Base-by-base conservation (phyloP, 805 yeast species). In the Kodamaea neixiangensis region DNA sequence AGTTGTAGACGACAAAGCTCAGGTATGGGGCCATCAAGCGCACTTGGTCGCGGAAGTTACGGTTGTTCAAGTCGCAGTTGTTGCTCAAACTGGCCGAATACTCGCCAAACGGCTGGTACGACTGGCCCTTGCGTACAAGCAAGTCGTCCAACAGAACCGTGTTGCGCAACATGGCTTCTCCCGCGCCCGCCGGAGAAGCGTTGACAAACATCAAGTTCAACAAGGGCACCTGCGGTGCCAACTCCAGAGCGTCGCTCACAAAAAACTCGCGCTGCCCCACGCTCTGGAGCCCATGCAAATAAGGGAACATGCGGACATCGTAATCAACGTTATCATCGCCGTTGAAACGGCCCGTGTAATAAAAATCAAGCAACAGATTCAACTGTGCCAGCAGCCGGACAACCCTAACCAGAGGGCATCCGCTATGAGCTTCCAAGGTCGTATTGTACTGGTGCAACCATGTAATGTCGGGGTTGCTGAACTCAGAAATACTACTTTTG, bases 1-100 rank as follows among this genome's bases (percentile, higher is more conserved):
- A 62, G 50, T 67, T 68, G 55, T 71, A 72, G 18, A 70, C 51
- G 1, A 71, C 54, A 47, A 71, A 68, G 47, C 68, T 60, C 10
- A 67, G 63, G n/a, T 70, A 51, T 9, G 67, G 61, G 1, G 73
- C 69, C 65, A 66, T 61, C 39, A 71, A 53, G 47, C 58, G 59
- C 21, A 62, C 54, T 53, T 71, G 76, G 39, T 54, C 53, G 21
- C 55, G 51, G 52, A 54, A 71, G 55, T 69, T 70, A 7, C 77
- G 55, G 47, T 65, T 70, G 44, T 65, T 62, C 42, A 68, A 53
- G 18, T 56, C 61, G 46, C 19, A 9, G 3, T 34, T 15, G 14
- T 42, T 34, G 6, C 19, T 3, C 9, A 19, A 11, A 5, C 37
- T 14, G 15, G 42, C 35, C 10, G 47, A 37, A 19, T 20, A 44